Evolutionary conservation across 768 basidiomycete species (phyloP).

Genomic region (Multifurca ochricompacta): DNA sequence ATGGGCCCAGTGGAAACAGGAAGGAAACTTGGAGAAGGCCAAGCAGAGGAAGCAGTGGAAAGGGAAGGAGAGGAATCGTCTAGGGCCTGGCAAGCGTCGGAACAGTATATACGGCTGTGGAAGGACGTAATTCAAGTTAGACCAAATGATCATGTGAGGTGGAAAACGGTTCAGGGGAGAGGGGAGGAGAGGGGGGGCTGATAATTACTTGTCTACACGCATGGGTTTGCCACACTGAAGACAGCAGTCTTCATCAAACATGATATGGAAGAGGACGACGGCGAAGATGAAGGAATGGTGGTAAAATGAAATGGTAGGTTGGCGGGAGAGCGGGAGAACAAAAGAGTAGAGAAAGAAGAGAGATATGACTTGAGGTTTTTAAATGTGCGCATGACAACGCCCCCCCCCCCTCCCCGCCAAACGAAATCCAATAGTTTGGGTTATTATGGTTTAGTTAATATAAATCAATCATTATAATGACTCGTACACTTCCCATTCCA

Average conservation of each 20-base stretch:
- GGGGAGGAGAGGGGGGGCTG: too few species aligned
- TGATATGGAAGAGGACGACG: too few species aligned
- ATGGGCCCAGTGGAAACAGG: neutral
- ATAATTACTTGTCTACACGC: slow-evolving; percentile 17
- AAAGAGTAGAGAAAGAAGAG: too few species aligned
- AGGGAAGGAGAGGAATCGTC: slow-evolving; percentile 23
- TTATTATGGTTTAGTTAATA: too few species aligned
- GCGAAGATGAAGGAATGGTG: neutral
- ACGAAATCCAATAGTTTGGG: neutral
- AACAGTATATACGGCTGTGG: slow-evolving; percentile 23
- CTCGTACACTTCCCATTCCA: slow-evolving; percentile 6
- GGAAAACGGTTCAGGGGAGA: slow-evolving; percentile 5
- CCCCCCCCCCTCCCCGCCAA: too few species aligned
- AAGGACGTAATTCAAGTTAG: slow-evolving; percentile 19
- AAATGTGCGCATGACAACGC: slow-evolving; percentile 15
- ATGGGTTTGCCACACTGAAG: slow-evolving; percentile 25
- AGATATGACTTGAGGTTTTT: neutral
- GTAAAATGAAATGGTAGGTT: neutral
- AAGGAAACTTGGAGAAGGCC: slow-evolving; percentile 20
- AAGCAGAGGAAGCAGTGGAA: slow-evolving; percentile 22
- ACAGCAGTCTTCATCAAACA: slow-evolving; percentile 27
- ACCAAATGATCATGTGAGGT: slow-evolving; percentile 15
- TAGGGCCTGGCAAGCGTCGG: slow-evolving; percentile 20
- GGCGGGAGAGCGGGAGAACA: slow-evolving; percentile 5
- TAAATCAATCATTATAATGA: slow-evolving; percentile 2